phyloP scores from a whole-genome alignment of 495 filamentous ascomycete species.

The Parathielavia appendiculata region DNA sequence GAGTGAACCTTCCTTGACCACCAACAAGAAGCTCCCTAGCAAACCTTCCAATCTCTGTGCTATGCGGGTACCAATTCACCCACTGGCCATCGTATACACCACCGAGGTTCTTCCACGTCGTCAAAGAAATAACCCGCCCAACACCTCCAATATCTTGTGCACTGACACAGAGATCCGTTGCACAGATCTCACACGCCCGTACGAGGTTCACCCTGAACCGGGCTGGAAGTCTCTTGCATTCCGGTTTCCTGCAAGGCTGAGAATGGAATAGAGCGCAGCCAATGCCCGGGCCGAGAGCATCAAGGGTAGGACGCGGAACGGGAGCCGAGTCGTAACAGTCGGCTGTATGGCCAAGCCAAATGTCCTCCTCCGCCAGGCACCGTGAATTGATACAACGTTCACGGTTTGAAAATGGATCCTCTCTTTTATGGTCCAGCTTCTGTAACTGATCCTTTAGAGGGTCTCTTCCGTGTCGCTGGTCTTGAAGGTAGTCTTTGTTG shows the following conservation, averaged over 20 bases:
- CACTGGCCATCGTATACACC: not conserved
- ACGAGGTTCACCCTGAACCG: not conserved
- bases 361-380: too few relatives aligned
- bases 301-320: not conserved
- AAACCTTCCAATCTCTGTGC: not conserved
- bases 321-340: not conserved
- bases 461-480: too few relatives aligned
- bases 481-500: too few relatives aligned
- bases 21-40: too few relatives aligned
- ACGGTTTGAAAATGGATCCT: too few relatives aligned
- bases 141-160: not conserved
- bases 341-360: not conserved
- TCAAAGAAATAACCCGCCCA: constrained; percentile 1
- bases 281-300: not conserved
- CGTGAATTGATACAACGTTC: too few relatives aligned
- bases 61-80: not conserved
- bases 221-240: not conserved
- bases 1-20: not conserved
- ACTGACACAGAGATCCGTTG: not conserved
- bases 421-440: too few relatives aligned
- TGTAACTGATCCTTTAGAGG: too few relatives aligned
- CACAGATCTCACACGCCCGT: not conserved
- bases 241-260: not conserved
- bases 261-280: not conserved
- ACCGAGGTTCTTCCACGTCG: constrained; percentile 2